phyloP scores from a whole-genome alignment of 805 yeast genomes.

The Tetrapisispora taiwanensis region DNA sequence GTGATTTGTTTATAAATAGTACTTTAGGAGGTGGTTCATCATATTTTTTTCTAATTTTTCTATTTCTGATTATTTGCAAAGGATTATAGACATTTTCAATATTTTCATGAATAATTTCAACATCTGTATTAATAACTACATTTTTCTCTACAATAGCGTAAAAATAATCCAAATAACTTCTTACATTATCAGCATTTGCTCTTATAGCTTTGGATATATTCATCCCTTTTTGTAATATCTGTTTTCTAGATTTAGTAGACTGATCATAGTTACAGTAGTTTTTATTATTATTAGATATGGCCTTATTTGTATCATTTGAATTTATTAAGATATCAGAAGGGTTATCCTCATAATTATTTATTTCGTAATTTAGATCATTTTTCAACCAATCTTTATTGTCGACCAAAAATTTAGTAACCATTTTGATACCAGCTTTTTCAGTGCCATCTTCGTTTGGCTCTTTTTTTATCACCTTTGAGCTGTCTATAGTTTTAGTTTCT shows the following conservation, averaged over 20 bases:
- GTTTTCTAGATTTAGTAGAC: not conserved
- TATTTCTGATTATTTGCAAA: conserved; percentile 66
- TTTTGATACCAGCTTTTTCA: conserved; percentile 9
- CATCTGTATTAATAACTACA: conserved; percentile 19
- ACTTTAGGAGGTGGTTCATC: conserved; percentile 33
- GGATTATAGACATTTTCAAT: conserved; percentile 73
- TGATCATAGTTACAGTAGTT: not conserved
- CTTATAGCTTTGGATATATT: conserved; percentile 16
- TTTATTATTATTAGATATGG: not conserved
- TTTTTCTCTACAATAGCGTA: conserved; percentile 39
- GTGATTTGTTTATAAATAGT: conserved; percentile 38
- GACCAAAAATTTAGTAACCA: conserved; percentile 19
- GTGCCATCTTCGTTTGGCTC: not conserved
- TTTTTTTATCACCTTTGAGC: not conserved
- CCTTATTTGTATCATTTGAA: not conserved
- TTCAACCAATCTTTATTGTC: conserved; percentile 23
- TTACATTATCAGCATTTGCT: conserved; percentile 24
- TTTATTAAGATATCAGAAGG: not conserved
- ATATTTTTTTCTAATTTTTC: conserved; percentile 45
- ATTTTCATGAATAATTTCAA: conserved; percentile 31
- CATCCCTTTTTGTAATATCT: not conserved
- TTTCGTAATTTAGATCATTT: conserved; percentile 23
- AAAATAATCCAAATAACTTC: conserved; percentile 36
- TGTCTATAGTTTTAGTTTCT: too few species aligned
- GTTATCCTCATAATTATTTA: not conserved